Evolutionary conservation across 1,284 basidiomycete genomes (phyloP), one percentile per base, ranked within the genome.

Genomic region (Ustilago loliicola): DNA sequence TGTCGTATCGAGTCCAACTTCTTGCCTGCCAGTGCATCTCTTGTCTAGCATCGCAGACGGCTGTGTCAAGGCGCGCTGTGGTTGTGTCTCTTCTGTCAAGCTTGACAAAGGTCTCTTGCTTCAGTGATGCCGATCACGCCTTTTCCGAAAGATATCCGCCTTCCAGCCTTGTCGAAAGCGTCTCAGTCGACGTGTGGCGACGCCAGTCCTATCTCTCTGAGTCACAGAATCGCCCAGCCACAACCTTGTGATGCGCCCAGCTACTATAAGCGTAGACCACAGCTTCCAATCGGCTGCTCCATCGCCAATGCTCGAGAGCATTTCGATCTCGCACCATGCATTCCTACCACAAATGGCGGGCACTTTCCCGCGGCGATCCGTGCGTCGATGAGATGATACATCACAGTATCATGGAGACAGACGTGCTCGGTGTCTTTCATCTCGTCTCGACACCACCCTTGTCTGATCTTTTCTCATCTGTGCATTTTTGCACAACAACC

Each of bases 121-220:
- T n/a, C n/a, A n/a, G n/a, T n/a, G n/a, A n/a, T n/a, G n/a, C n/a
- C n/a, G n/a, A n/a, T n/a, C n/a, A n/a, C n/a, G n/a, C n/a, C n/a
- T n/a, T n/a, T n/a, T n/a, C n/a, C n/a, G n/a, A n/a, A n/a, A n/a
- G n/a, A n/a, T n/a, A n/a, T n/a, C n/a, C n/a, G n/a, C n/a, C n/a
- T n/a, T n/a, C n/a, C n/a, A n/a, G n/a, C n/a, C n/a, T n/a, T n/a
- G n/a, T n/a, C n/a, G n/a, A n/a, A n/a, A n/a, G n/a, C n/a, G n/a
- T n/a, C n/a, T n/a, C n/a, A n/a, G 4, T 63, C 53, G 53, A 56
- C 53, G 61, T 63, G 45, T 63, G 53, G 47, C 61, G 61, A 63
- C 53, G 53, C 61, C 29, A 29, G 27, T 30, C 23, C 3, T n/a
- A n/a, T n/a, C 51, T 32, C 30, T 29, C 30, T 32, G 4, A 4